Percentiles rank a stretch among this genome's conserved stretches.
Conservation (phyloP, 139 green algal species). For the Micractinium conductrix region DNA sequence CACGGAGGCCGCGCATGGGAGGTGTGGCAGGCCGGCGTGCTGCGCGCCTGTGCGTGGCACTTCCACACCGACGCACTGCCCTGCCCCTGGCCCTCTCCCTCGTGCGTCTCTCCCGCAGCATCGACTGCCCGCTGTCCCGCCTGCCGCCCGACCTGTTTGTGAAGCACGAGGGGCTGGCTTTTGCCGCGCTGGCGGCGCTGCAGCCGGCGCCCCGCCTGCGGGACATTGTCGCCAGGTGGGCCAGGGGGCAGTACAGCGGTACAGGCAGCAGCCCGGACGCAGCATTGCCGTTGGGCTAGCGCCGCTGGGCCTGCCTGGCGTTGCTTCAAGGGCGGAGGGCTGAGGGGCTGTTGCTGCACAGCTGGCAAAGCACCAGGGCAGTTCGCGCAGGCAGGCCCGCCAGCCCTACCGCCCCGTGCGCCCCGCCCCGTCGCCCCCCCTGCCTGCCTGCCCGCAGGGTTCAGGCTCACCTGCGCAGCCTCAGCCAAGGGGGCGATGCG, state of each 20-base stretch:
- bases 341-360: not conserved
- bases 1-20: not conserved
- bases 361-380: not conserved
- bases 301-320: not conserved
- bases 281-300: no score
- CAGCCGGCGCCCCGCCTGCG: not conserved
- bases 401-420: not conserved
- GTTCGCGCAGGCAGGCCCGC: no score
- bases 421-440: not conserved
- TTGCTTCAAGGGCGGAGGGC: not conserved
- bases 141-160: not conserved
- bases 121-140: not conserved
- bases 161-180: slow-evolving; percentile 9
- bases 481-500: no score
- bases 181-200: not conserved
- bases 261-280: not conserved
- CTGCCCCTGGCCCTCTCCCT: not conserved
- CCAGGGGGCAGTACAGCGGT: not conserved
- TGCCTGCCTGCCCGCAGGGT: not conserved
- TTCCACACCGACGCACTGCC: no score
- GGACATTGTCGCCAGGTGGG: not conserved
- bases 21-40: not conserved
- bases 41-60: not conserved
- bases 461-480: not conserved
- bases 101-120: not conserved